These are phyloP conservation scores for Crithidia thermophila DNA, from an alignment of 208 protist genomes.

Conservation along the genomic window DNA sequence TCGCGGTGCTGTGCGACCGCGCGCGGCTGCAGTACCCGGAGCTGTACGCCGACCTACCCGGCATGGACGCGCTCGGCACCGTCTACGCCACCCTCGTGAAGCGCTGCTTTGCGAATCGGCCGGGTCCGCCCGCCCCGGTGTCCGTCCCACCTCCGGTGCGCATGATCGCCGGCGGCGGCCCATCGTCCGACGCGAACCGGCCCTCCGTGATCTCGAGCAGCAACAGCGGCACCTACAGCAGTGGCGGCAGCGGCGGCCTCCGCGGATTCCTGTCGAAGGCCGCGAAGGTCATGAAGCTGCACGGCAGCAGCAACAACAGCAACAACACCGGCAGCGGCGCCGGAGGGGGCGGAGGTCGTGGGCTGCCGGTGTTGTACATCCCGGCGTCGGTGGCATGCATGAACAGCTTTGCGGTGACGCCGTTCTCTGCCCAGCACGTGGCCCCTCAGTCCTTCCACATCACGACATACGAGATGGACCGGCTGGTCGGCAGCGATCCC, in stretches of 20 bases:
- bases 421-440: slow-evolving; percentile 8
- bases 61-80: slow-evolving; percentile 15
- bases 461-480: neutral
- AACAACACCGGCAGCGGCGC: slow-evolving; percentile 5
- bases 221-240: slow-evolving; percentile 8
- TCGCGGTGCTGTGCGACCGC: slow-evolving; percentile 20
- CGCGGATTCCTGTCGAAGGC: slow-evolving; percentile 62
- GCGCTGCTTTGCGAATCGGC: slow-evolving; percentile 20
- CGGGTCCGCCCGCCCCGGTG: neutral
- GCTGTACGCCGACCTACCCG: slow-evolving; percentile 45
- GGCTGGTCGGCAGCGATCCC: too few species aligned
- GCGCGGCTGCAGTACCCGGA: slow-evolving; percentile 43
- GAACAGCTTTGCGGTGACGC: slow-evolving; percentile 17
- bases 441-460: slow-evolving; percentile 7
- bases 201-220: slow-evolving; percentile 8
- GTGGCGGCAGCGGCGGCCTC: slow-evolving; percentile 27
- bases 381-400: slow-evolving; percentile 24
- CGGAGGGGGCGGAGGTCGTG: slow-evolving; percentile 12
- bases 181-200: neutral
- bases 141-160: slow-evolving; percentile 6
- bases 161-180: slow-evolving; percentile 18
- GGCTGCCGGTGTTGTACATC: slow-evolving; percentile 29
- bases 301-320: slow-evolving; percentile 1
- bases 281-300: slow-evolving; percentile 54
- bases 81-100: slow-evolving; percentile 19